Conservation (phyloP, 441 rosid species). For the Brassica balearica region DNA sequence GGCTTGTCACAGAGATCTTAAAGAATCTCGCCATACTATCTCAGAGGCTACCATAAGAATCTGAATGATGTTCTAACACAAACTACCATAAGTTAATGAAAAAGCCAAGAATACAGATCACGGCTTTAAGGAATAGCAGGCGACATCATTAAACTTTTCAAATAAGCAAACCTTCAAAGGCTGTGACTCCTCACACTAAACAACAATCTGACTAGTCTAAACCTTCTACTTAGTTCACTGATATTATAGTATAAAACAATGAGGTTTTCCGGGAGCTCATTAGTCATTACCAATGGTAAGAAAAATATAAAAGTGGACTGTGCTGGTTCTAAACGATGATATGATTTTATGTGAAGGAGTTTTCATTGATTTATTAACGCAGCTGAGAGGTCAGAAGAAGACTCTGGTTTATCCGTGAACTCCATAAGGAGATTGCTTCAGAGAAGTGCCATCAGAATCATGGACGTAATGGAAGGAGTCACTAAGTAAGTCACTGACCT, state of each 20-base stretch:
- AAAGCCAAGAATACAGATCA: too few relatives aligned
- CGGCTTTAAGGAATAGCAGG: too few relatives aligned
- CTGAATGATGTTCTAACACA: too few relatives aligned
- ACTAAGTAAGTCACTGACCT: slow-evolving; percentile 59
- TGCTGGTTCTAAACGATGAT: neutral
- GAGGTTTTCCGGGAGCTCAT: slow-evolving; percentile 71
- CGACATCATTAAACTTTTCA: too few relatives aligned
- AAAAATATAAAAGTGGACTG: neutral
- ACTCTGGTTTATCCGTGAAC: slow-evolving; percentile 48
- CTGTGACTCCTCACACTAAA: too few relatives aligned
- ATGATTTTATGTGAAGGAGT: slow-evolving; percentile 14
- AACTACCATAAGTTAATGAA: too few relatives aligned
- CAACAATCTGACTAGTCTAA: too few relatives aligned
- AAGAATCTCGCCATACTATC: too few relatives aligned
- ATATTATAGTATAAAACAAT: slow-evolving; percentile 45
- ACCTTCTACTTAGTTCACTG: too few relatives aligned
- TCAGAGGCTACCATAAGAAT: too few relatives aligned
- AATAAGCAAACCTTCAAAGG: too few relatives aligned
- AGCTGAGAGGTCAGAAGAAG: slow-evolving; percentile 48
- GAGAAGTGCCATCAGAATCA: slow-evolving; percentile 57
- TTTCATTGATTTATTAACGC: slow-evolving; percentile 8
- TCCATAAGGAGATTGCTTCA: slow-evolving; percentile 63
- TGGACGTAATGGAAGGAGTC: slow-evolving; percentile 63
- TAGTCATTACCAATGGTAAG: slow-evolving; percentile 24
- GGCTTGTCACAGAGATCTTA: too few relatives aligned